Evolutionary conservation across 1,139 yeast species (phyloP).

Genomic region (Geotrichum aggregatum): DNA sequence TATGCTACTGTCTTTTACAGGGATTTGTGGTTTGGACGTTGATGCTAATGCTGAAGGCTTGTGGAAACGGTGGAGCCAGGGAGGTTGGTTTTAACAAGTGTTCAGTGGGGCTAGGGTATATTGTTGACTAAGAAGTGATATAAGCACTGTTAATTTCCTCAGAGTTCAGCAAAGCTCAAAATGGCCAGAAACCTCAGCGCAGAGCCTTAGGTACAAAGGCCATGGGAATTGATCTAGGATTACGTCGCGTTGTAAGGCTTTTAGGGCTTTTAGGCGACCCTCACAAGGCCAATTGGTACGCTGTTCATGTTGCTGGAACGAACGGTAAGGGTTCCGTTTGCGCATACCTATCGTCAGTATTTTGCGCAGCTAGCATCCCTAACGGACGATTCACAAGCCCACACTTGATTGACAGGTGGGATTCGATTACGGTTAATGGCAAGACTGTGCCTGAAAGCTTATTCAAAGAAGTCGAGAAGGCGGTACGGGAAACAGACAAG

Average conservation of each 20-base stretch:
- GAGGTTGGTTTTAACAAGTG: conserved; percentile 19
- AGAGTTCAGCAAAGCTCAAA: no score
- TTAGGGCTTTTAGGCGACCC: conserved; percentile 65
- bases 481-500: conserved; percentile 36
- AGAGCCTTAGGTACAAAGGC: no score
- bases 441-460: conserved; percentile 47
- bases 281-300: conserved; percentile 50
- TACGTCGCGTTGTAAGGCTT: conserved; percentile 56
- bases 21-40: neutral
- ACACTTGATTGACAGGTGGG: conserved; percentile 67
- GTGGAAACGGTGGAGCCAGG: conserved; percentile 1
- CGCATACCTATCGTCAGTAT: conserved; percentile 64
- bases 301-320: conserved; percentile 87
- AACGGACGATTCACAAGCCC: conserved; percentile 88
- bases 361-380: conserved; percentile 47
- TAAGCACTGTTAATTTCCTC: neutral
- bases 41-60: neutral
- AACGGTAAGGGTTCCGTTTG: conserved; percentile 93
- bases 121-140: neutral
- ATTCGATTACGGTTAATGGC: conserved; percentile 66
- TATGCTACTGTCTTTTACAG: neutral
- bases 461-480: conserved; percentile 47
- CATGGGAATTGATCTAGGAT: conserved; percentile 54
- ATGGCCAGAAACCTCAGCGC: no score
- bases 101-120: conserved; percentile 17